Evolutionary conservation across 1,284 basidiomycete species (phyloP), one percentile per base, ranked within the genome.

Genomic region (Irpex sp.): DNA sequence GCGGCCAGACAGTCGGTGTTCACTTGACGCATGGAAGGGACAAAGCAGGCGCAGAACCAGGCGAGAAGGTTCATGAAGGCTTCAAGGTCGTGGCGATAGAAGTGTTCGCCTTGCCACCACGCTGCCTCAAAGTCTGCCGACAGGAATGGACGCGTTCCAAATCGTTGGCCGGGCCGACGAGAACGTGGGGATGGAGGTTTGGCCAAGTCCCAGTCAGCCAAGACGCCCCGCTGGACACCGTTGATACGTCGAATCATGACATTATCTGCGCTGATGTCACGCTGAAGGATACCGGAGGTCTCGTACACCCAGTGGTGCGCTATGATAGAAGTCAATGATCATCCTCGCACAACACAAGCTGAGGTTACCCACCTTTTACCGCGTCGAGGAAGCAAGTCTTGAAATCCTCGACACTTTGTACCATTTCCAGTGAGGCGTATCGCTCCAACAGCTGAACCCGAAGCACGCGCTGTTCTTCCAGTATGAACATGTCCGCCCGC

Each of bases 31-130:
- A n/a, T 5, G n/a, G 39, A 45, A 14, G 59, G 59, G 28, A 35
- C 42, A 23, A 47, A 60, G 53, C 54, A 53, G 3, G 59, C 59
- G 54, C 59, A 60, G 59, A 60, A 55, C 53, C 52, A 53, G 33
- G 59, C 59, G 42, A 60, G 52, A 39, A 51, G 51, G 42, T 60
- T 55, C 52, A 56, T 56, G 42, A 60, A 60, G 7, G 59, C 53
- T 39, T 60, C 59, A 28, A 60, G 59, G 59, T 60, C 59, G 53
- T 56, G 53, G 8, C 59, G 59, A 42, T 60, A 60, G 23, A 49
- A 28, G 59, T 60, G 59, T 42, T 60, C 54, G 59, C 59, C 59
- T 28, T 53, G 36, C 59, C 59, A 60, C 59, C 59, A 60, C 23
- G 18, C 21, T 23, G 54, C 54, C 19, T 45, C 54, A 14, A 55